Evolutionary conservation across 1,284 basidiomycete species (phyloP).

Genomic region (Ustilago cynodontis): DNA sequence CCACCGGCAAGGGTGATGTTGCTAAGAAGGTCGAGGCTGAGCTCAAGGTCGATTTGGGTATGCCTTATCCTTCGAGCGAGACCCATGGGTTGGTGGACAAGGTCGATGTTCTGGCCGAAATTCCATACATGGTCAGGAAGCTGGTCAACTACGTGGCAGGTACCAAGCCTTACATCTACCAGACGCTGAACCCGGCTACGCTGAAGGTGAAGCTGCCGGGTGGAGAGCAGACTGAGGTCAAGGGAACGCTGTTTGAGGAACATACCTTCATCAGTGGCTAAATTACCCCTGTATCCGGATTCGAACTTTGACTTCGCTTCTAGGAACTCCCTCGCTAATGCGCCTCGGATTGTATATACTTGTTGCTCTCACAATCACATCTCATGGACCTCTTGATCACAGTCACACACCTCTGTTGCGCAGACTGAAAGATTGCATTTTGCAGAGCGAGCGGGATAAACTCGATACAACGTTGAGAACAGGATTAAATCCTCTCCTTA

Average conservation of each 20-base stretch:
- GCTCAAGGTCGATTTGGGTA: conserved; percentile 60
- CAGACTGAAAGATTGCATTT: neutral
- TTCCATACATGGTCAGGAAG: conserved; percentile 89
- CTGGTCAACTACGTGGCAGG: conserved; percentile 90
- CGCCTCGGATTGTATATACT: neutral
- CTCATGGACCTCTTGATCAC: neutral
- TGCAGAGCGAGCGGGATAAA: neutral
- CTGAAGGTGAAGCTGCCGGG: conserved; percentile 77
- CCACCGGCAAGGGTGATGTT: conserved; percentile 40
- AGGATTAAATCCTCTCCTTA: conserved; percentile 52
- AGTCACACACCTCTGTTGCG: neutral
- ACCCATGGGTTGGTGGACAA: conserved; percentile 89
- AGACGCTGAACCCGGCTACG: conserved; percentile 84
- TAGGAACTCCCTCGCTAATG: neutral
- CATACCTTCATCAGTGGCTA: conserved; percentile 81
- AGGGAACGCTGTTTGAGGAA: conserved; percentile 85
- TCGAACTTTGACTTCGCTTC: neutral
- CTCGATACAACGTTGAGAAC: neutral
- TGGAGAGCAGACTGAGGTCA: conserved; percentile 70
- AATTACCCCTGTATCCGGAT: neutral
- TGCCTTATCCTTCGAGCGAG: conserved; percentile 47
- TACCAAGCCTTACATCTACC: conserved; percentile 92
- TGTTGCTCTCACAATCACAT: neutral
- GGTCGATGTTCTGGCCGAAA: conserved; percentile 95
- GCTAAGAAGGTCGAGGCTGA: conserved; percentile 45